Evolutionary conservation across 768 basidiomycete genomes (phyloP).

Genomic region (Trametes elegans): DNA sequence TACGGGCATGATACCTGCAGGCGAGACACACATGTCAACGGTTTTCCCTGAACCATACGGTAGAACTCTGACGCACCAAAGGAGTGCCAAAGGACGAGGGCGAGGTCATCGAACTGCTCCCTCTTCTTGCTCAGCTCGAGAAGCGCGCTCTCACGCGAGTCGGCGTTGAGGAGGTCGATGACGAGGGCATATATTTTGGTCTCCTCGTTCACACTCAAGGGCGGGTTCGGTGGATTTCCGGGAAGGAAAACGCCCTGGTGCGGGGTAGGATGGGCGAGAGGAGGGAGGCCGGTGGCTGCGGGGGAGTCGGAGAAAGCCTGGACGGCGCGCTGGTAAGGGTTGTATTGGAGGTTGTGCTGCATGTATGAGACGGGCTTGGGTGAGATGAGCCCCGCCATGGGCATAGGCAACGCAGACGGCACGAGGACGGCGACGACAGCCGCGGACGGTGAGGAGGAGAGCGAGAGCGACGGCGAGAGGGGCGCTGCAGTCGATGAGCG

Average conservation of each 20-base stretch:
- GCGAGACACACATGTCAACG: neutral
- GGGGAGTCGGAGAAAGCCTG: conserved; percentile 62
- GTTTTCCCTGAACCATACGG: neutral
- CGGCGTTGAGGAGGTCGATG: conserved; percentile 80
- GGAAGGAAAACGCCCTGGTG: conserved; percentile 29
- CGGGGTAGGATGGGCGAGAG: conserved; percentile 53
- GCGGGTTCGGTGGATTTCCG: conserved; percentile 25
- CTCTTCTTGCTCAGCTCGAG: conserved; percentile 98
- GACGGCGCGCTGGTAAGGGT: conserved; percentile 55
- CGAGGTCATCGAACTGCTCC: conserved; percentile 98
- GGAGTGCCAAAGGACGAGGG: conserved; percentile 96
- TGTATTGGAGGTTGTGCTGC: conserved; percentile 59
- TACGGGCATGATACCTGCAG: conserved; percentile 92
- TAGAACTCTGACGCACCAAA: conserved; percentile 63
- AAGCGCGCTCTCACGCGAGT: conserved; percentile 83
- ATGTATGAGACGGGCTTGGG: conserved; percentile 42
- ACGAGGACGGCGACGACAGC: neutral
- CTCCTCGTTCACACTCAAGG: conserved; percentile 46
- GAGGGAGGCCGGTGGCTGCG: conserved; percentile 49
- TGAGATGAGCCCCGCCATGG: conserved; percentile 34
- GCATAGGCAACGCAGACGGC: conserved; percentile 4
- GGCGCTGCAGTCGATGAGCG: too few relatives aligned
- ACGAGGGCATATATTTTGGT: conserved; percentile 90
- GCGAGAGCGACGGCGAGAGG: neutral
- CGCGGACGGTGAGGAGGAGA: conserved; percentile 3